phyloP scores from a whole-genome alignment of 2,329 filamentous ascomycete genomes.

The Verticillium alfalfae region DNA sequence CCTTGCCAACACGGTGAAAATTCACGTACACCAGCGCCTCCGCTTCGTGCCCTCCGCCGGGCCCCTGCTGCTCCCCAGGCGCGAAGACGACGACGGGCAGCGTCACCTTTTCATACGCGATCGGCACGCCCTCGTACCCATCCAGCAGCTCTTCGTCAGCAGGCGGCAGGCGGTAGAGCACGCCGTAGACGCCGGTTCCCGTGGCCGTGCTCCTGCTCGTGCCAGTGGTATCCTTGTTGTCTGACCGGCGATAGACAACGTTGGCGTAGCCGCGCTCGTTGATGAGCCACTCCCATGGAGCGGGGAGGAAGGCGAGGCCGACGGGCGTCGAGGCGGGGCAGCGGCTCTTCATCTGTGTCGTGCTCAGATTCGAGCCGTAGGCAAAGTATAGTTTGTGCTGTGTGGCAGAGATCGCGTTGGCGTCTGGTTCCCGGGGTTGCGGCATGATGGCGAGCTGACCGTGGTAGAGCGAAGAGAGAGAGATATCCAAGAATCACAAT shows the following conservation, averaged over 20 bases:
- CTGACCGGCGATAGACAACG: slow-evolving; percentile 35
- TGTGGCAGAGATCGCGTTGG: not conserved
- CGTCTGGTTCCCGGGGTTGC: not conserved
- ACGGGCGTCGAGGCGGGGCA: slow-evolving; percentile 53
- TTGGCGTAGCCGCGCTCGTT: slow-evolving; percentile 64
- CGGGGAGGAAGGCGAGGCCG: slow-evolving; percentile 49
- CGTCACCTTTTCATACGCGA: slow-evolving; percentile 52
- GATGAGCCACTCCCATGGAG: slow-evolving; percentile 59
- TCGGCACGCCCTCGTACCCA: slow-evolving; percentile 56
- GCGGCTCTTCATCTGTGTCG: slow-evolving; percentile 56
- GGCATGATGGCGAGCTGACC: not conserved
- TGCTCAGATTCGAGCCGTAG: slow-evolving; percentile 66
- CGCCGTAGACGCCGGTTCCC: slow-evolving; percentile 43
- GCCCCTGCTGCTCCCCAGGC: slow-evolving; percentile 11
- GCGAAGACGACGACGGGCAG: slow-evolving; percentile 31
- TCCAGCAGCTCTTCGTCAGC: slow-evolving; percentile 49
- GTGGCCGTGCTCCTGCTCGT: slow-evolving; percentile 3
- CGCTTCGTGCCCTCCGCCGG: slow-evolving; percentile 4
- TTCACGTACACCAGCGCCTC: slow-evolving; percentile 55
- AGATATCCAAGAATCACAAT: no score
- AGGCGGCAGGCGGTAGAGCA: slow-evolving; percentile 47
- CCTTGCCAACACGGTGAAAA: slow-evolving; percentile 27
- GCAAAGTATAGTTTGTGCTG: slow-evolving; percentile 52
- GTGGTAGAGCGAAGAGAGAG: no score
- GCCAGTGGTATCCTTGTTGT: slow-evolving; percentile 2